Conservation (phyloP, 2,329 filamentous ascomycete species). For the Calonectria crousiana region DNA sequence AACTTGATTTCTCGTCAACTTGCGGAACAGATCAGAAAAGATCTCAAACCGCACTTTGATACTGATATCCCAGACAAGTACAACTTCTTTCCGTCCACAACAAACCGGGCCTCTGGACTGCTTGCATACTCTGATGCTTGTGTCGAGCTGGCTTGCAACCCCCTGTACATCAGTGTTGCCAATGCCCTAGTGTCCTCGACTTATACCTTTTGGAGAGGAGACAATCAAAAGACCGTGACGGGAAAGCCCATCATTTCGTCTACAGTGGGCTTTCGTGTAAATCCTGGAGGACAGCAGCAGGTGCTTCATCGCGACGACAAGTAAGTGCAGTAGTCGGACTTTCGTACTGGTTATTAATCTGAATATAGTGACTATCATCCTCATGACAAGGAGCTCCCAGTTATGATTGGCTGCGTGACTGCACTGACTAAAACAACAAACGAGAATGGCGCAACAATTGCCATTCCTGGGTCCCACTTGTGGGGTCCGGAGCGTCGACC, state of each 20-base stretch:
- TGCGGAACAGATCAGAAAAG: not conserved
- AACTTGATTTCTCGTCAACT: not conserved
- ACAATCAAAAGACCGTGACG: not conserved
- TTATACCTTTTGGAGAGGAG: constrained; percentile 13
- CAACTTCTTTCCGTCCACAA: constrained; percentile 11
- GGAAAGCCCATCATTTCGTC: constrained; percentile 14
- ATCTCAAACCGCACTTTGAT: constrained; percentile 16
- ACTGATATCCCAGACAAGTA: not conserved
- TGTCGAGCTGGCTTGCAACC: constrained; percentile 10
- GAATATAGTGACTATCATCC: constrained; percentile 10
- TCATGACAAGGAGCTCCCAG: constrained; percentile 7
- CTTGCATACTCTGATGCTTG: constrained; percentile 12
- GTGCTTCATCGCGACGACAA: constrained; percentile 14
- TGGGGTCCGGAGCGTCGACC: constrained; percentile 54
- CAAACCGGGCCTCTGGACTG: not conserved
- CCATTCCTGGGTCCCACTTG: constrained; percentile 53
- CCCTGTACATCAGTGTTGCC: constrained; percentile 8
- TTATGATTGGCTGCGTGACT: constrained; percentile 19
- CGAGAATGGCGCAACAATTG: constrained; percentile 54
- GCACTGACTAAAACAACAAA: constrained; percentile 23
- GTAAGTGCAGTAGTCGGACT: not conserved
- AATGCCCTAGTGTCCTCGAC: not conserved
- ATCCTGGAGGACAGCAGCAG: constrained; percentile 15
- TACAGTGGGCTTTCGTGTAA: constrained; percentile 11
- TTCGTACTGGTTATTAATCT: not conserved